Percentiles rank a stretch among this genome's conserved stretches.
Conservation (phyloP, 2,329 filamentous ascomycete genomes). For the Coleophoma crateriformis region DNA sequence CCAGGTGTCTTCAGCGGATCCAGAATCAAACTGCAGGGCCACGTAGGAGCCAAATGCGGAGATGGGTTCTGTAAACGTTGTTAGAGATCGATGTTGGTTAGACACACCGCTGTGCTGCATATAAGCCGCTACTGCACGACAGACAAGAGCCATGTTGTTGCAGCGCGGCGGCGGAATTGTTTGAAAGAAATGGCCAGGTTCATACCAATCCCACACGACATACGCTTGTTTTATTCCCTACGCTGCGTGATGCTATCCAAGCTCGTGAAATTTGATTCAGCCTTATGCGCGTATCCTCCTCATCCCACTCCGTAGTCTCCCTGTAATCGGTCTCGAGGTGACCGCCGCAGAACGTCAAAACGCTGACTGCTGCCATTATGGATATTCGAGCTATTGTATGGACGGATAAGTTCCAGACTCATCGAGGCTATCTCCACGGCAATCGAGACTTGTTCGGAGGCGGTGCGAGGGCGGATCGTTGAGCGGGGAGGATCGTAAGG, state of each 20-base stretch:
- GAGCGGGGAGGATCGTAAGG: constrained; percentile 1
- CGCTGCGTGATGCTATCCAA: constrained; percentile 22
- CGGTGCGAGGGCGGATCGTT: constrained; percentile 6
- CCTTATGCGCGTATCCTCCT: constrained; percentile 29
- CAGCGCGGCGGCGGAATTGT: constrained; percentile 5
- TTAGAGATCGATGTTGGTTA: constrained; percentile 25
- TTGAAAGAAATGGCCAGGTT: constrained; percentile 11
- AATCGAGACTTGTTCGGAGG: neutral
- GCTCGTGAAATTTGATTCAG: constrained; percentile 27
- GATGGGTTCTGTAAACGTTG: constrained; percentile 20
- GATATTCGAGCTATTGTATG: constrained; percentile 23
- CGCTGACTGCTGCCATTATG: constrained; percentile 39
- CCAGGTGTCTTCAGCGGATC: constrained; percentile 16
- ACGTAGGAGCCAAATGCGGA: constrained; percentile 20
- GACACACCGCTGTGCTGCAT: constrained; percentile 20
- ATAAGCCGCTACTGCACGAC: constrained; percentile 26
- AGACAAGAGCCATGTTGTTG: constrained; percentile 14
- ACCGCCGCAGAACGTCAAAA: constrained; percentile 33
- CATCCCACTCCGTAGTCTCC: constrained; percentile 36
- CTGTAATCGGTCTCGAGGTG: constrained; percentile 33
- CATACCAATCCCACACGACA: constrained; percentile 22
- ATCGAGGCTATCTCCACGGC: constrained; percentile 24
- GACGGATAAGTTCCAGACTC: constrained; percentile 24
- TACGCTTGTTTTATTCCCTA: constrained; percentile 7
- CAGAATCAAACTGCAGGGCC: constrained; percentile 17